A percentile compares a stretch with the other conserved stretches of the same genome.
Conservation (phyloP, 2,329 filamentous ascomycete species). For the Cytospora piceicola region DNA sequence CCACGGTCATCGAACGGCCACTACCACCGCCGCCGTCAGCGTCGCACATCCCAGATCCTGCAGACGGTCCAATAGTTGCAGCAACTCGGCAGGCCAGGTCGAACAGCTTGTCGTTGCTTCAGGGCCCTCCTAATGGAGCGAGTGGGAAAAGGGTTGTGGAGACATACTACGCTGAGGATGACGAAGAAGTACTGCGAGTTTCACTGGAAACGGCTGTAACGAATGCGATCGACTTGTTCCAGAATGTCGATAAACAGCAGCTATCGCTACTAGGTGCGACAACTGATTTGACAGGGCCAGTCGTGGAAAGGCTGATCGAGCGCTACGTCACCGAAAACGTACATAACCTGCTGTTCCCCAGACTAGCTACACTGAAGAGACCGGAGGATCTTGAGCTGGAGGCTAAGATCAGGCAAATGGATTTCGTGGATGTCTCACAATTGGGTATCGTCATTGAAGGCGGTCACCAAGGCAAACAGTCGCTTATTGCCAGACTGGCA, state of each 20-base stretch:
- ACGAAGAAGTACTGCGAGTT: conserved; percentile 87
- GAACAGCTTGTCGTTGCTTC: conserved; percentile 45
- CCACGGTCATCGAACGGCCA: conserved; percentile 80
- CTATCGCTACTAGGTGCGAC: conserved; percentile 88
- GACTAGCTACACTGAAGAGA: conserved; percentile 75
- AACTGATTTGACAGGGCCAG: conserved; percentile 87
- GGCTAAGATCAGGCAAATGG: conserved; percentile 88
- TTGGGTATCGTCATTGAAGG: conserved; percentile 86
- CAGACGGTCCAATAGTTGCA: conserved; percentile 59
- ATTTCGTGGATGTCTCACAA: conserved; percentile 90
- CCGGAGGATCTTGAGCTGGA: conserved; percentile 87
- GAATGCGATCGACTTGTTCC: conserved; percentile 91
- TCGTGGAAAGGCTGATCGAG: conserved; percentile 93
- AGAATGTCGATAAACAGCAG: conserved; percentile 93
- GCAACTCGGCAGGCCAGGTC: conserved; percentile 61
- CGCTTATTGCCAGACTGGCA: conserved; percentile 75
- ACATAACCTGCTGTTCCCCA: conserved; percentile 85
- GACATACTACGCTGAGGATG: conserved; percentile 79
- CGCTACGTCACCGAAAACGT: conserved; percentile 93
- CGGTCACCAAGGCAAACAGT: conserved; percentile 76
- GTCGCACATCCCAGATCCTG: conserved; percentile 61
- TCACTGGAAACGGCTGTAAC: conserved; percentile 92
- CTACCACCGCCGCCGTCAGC: conserved; percentile 75
- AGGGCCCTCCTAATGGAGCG: conserved; percentile 12
- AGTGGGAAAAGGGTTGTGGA: conserved; percentile 47